A percentile compares a stretch with the other conserved stretches of the same genome.
phyloP scores from a whole-genome alignment of 1,284 basidiomycete species.

The Ustilago lituana region DNA sequence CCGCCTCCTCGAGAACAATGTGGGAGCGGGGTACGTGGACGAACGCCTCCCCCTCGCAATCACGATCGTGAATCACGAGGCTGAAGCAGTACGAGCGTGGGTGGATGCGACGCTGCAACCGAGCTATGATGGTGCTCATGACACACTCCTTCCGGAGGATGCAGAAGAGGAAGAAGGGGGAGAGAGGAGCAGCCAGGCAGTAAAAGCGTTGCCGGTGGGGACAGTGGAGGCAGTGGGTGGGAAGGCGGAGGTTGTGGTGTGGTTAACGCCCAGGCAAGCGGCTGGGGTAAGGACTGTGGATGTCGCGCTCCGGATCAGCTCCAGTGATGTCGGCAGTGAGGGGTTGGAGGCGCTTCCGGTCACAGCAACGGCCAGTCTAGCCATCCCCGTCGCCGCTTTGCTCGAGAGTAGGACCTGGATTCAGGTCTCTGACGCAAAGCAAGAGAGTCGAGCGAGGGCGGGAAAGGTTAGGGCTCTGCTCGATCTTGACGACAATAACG shows the following conservation, averaged over 20 bases:
- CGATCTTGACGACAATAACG: constrained; percentile 11
- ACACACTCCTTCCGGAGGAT: neutral
- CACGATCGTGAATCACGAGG: constrained; percentile 24
- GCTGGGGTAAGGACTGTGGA: constrained; percentile 11
- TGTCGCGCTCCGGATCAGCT: constrained; percentile 9
- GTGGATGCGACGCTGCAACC: constrained; percentile 29
- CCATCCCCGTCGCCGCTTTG: constrained; percentile 1
- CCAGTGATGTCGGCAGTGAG: neutral
- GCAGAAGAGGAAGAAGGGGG: neutral
- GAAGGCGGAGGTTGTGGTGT: constrained; percentile 5
- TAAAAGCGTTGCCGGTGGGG: neutral
- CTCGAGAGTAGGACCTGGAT: constrained; percentile 12
- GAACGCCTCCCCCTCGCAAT: constrained; percentile 23
- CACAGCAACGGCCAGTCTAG: constrained; percentile 1
- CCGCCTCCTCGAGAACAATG: too few relatives aligned
- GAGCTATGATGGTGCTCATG: constrained; percentile 29
- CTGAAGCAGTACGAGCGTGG: neutral
- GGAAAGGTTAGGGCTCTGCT: constrained; percentile 8
- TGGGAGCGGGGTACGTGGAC: constrained; percentile 33
- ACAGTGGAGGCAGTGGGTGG: constrained; percentile 3
- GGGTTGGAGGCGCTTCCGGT: constrained; percentile 9
- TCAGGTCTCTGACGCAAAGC: neutral
- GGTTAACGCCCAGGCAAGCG: constrained; percentile 12
- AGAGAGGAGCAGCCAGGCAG: neutral
- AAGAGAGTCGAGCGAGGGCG: neutral